Base-by-base conservation (phyloP, 2,329 filamentous ascomycete genomes). In the Fusarium xyrophilum region DNA sequence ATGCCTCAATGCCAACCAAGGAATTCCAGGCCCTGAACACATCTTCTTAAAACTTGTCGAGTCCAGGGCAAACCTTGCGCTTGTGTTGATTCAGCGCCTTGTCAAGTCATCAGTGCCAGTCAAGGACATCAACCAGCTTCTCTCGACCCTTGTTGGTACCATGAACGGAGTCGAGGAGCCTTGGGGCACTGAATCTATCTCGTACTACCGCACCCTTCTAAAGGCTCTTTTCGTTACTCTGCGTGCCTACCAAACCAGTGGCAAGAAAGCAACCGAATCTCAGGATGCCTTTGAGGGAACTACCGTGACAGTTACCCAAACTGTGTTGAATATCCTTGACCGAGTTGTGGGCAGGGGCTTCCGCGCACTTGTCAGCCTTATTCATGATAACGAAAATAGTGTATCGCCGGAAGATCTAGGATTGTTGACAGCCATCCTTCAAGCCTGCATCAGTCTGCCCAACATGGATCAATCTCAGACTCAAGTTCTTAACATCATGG, bases 171-270 rank as follows among this genome's bases (percentile, higher is more conserved):
- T 88, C 19, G 84, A 86, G 44, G 83, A 86, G 52, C 85, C 86
- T 0, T 87, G 87, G 60, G 78, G 79, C 14, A 73, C 78, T 4
- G 82, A 83, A 17, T 86, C 85, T 15, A 82, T 87, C 12, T 82
- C 86, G 35, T 95, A 97, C 75, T 96, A 96, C 78, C 91, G 96
- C 50, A 91, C 90, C 0, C 86, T 97, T 13, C 84, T 98, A 21
- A 93, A 92, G 74, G 88, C 95, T 6, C 85, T 99, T 8, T 97
- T 96, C 75, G 88, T 98, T 47, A 86, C 91, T 1, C 83, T 98
- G 28, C 89, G 90, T 50, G 88, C 90, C 19, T 88, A 91, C 56
- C 87, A 80, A 77, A 64, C 72, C 5, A 73, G 73, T 44, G 73
- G 76, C 21, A 72, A 73, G 69, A 76, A 76, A 57, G 68, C 73